Percentiles rank a stretch among this genome's conserved stretches.
phyloP scores from a whole-genome alignment of 2,329 filamentous ascomycete species.

The Fusarium sterilihyphosum region DNA sequence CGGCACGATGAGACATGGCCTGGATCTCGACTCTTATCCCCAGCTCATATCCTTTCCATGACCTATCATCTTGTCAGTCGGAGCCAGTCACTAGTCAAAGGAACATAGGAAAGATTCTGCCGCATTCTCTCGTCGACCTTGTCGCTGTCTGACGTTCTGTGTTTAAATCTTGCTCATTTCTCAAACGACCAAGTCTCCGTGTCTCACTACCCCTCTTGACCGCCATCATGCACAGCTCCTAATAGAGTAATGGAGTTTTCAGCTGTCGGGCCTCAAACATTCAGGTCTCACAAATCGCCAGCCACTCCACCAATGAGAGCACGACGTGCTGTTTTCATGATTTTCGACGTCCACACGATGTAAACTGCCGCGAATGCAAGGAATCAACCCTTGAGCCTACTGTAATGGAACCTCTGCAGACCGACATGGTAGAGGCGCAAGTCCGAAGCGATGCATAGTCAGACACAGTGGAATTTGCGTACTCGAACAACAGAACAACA shows the following conservation, averaged over 20 bases:
- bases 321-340: fast-evolving
- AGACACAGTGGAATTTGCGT: fast-evolving
- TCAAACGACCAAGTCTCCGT: fast-evolving
- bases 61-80: neutral
- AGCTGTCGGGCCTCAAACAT: neutral
- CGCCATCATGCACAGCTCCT: neutral
- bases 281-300: neutral
- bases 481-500: too few relatives aligned
- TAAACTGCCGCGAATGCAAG: fast-evolving
- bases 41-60: too few relatives aligned
- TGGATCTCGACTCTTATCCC: neutral
- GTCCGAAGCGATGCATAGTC: neutral
- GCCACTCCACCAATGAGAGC: neutral
- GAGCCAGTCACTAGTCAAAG: too few relatives aligned
- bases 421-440: fast-evolving
- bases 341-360: fast-evolving
- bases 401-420: fast-evolving
- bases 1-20: neutral
- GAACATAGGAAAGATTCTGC: too few relatives aligned
- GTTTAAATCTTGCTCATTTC: neutral
- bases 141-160: fast-evolving
- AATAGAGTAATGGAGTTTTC: neutral
- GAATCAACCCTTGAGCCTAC: fast-evolving
- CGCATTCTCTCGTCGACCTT: fast-evolving
- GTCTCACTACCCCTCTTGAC: neutral